Conservation (phyloP, 2,329 filamentous ascomycete species). For the Trichophyton benhamiae region DNA sequence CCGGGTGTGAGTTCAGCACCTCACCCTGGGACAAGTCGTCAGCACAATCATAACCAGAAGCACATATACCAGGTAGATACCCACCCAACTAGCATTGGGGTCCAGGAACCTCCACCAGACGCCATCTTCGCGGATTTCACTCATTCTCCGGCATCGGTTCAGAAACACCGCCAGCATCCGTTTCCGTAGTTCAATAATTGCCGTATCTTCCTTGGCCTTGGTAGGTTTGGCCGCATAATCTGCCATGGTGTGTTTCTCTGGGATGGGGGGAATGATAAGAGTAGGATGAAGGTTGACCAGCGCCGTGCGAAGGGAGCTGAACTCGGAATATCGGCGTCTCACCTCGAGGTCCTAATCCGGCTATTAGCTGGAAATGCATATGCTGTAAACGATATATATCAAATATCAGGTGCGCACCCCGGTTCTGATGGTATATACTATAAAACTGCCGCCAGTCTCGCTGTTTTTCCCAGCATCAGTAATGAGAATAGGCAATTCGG, state of each 20-base stretch:
- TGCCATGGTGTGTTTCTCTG: constrained; percentile 97
- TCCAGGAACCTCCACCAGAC: constrained; percentile 98
- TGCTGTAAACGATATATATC: constrained; percentile 4
- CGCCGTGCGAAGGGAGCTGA: constrained; percentile 77
- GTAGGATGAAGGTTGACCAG: constrained; percentile 88
- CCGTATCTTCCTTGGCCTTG: constrained; percentile 91
- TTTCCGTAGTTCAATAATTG: constrained; percentile 92
- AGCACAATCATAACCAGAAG: background rate
- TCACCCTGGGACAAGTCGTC: constrained; percentile 52
- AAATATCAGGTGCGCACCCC: constrained; percentile 49
- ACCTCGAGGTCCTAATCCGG: constrained; percentile 74
- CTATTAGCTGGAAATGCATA: background rate
- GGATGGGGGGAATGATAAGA: constrained; percentile 88
- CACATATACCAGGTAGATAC: constrained; percentile 18
- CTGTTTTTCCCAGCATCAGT: constrained; percentile 90
- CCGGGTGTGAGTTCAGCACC: constrained; percentile 83
- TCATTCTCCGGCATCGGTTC: constrained; percentile 87
- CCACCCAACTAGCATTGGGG: constrained; percentile 95
- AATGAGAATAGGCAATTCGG: constrained; percentile 78
- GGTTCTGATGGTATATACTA: constrained; percentile 93
- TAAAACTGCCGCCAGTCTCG: constrained; percentile 83
- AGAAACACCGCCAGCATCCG: constrained; percentile 94
- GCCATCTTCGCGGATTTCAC: constrained; percentile 78
- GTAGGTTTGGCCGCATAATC: constrained; percentile 97
- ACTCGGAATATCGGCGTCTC: constrained; percentile 88